These are phyloP conservation scores for Auricularia auricula-judae DNA, from an alignment of 768 basidiomycete species.

Conservation along the genomic window DNA sequence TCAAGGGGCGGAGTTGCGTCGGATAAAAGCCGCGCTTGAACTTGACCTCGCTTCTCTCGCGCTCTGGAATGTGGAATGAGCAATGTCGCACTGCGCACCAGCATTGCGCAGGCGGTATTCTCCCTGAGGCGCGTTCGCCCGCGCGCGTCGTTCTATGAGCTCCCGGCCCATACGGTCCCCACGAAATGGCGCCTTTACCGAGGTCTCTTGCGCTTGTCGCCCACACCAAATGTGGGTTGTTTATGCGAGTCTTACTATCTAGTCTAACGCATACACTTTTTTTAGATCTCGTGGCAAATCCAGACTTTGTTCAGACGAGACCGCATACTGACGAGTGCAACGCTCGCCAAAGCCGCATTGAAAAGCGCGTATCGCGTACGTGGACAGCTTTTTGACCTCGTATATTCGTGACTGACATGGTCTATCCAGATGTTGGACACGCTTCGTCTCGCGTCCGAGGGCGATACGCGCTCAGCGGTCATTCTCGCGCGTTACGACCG, in stretches of 20 bases:
- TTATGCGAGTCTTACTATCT: constrained; percentile 11
- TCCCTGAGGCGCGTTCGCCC: constrained; percentile 50
- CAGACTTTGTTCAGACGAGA: constrained; percentile 8
- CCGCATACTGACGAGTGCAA: too few species aligned
- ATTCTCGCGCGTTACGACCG: constrained; percentile 48
- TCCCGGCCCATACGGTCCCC: constrained; percentile 63
- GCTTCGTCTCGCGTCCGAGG: constrained; percentile 33
- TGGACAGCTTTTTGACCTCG: background rate
- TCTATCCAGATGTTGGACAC: constrained; percentile 28
- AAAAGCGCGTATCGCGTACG: constrained; percentile 33
- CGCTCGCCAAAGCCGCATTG: too few species aligned
- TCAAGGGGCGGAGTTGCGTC: background rate
- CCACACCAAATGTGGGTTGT: constrained; percentile 36
- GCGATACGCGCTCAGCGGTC: constrained; percentile 1
- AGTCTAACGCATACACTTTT: constrained; percentile 4
- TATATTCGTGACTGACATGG: background rate
- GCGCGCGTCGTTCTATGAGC: constrained; percentile 52
- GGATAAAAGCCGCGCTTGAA: background rate
- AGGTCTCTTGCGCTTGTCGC: constrained; percentile 46
- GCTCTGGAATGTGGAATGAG: background rate
- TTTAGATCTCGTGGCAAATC: constrained; percentile 49
- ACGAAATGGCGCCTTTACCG: constrained; percentile 72
- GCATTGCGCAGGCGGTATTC: constrained; percentile 23
- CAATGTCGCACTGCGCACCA: background rate
- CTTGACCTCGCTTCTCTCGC: background rate